Base-by-base conservation (phyloP, 352 stramenopile genomes). In the Lagenidium sp. region DNA sequence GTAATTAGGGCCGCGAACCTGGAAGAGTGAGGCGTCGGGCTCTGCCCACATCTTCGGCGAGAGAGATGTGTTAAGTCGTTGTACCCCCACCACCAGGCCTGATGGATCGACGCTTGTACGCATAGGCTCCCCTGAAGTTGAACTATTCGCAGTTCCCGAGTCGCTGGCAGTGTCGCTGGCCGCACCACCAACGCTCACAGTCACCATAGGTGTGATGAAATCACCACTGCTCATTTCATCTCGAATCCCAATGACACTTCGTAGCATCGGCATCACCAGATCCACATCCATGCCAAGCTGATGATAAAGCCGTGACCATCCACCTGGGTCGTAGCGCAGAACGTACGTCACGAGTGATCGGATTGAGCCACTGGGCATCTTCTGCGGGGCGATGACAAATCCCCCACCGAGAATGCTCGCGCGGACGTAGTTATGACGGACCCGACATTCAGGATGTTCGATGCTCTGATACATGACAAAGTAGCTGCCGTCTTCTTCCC, bases 401-500 rank as follows among this genome's bases (percentile, higher is more conserved):
- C 79, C 82, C 10, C 79, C 82, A 22, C 78, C 81, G 3, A 92
- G 52, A 6, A 94, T 46, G 13, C 77, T 85, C 2, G 79, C 82
- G 19, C 82, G 82, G 35, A 94, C 79, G 45, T 79, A 94, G 50
- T 92, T 91, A 59, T 91, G 79, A 22, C 82, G 77, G 53, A 92
- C 77, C 28, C 80, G 79, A 35, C 79, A 90, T 45, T 94, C 80
- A 0, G 82, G 79, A 50, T 94, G 82, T 35, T 85, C 74, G 32
- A 89, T 81, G 44, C 76, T 90, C 60, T 94, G 80, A 64, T 89
- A 94, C 79, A 94, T 94, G 65, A 94, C 79, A 55, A 94, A 92
- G 53, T 89, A 94, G 28, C 79, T 91, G 15, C 82, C 82, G 47
- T 94, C 82, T 56, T 94, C 82, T 54, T 94, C 82, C 16, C 80